Base-by-base conservation (phyloP, 805 yeast species). In the Blastobotrys americana region DNA sequence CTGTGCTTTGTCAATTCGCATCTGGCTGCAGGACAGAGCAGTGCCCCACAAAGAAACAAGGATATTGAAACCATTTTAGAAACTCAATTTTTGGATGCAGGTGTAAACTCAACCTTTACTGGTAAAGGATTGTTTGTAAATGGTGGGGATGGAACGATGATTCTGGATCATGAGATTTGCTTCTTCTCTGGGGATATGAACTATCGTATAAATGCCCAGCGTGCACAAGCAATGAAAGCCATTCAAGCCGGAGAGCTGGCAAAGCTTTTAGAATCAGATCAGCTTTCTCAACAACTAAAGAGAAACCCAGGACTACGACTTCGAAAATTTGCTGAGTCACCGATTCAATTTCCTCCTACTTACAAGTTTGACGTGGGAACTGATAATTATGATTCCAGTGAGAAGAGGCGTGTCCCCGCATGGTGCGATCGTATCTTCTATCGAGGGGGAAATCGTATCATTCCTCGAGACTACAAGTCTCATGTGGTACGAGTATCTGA, bases 161-260 rank as follows among this genome's bases (percentile, higher is more conserved):
- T 87, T 3, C 71, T 74, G 41, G 95, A 87, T 54, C 93, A 84
- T 56, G 96, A 90, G 56, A 77, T 80, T 17, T 73, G 89, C 13
- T 76, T 93, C 13, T 87, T 96, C 88, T 71, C 85, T 64, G 98
- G 98, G 5, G 98, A 93, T 63, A 80, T 94, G 64, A 93, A 93
- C 60, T 93, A 82, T 63, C 72, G 98, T 52, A 79, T 93, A 34
- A 68, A 77, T 31, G 66, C 84, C 54, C 73, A 81, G 0, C 83
- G 85, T 51, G 90, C 82, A 15, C 75, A 76, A 19, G 95, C 85
- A 1, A 69, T 87, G 50, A 61, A 65, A 34, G 52, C 70, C n/a
- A 73, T 85, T 33, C 66, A 63, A n/a, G 58, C 63, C 2, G 64
- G 69, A 3, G 70, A 80, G 8, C 76, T 68, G 52, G 68, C 61